Percentiles rank a stretch among this genome's conserved stretches.
These are phyloP conservation scores for Lentinula detonsa DNA, from an alignment of 768 basidiomycete species.

Conservation along the genomic window DNA sequence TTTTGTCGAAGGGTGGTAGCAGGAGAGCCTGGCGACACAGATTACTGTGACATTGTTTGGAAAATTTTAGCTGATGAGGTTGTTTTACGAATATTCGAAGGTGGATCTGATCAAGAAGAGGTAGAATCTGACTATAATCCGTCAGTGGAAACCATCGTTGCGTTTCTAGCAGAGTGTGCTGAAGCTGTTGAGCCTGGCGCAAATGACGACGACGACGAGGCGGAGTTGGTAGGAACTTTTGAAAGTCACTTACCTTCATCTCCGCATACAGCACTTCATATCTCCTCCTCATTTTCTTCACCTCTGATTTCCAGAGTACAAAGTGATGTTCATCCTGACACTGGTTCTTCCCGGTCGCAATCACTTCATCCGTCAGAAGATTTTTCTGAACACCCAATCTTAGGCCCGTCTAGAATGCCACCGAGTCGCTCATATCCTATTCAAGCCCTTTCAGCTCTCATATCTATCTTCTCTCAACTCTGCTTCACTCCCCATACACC, in stretches of 20 bases:
- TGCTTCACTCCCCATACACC: constrained; percentile 62
- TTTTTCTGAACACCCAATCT: constrained; percentile 20
- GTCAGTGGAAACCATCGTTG: constrained; percentile 22
- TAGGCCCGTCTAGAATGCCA: constrained; percentile 16
- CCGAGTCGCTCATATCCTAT: constrained; percentile 33
- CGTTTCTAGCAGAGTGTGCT: constrained; percentile 28
- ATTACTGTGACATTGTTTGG: constrained; percentile 42
- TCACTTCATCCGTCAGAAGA: constrained; percentile 41
- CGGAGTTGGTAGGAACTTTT: constrained; percentile 32
- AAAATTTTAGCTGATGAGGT: constrained; percentile 65
- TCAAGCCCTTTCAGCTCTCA: constrained; percentile 56
- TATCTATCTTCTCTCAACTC: constrained; percentile 64
- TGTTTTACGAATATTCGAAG: constrained; percentile 48
- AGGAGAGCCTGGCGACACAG: constrained; percentile 23
- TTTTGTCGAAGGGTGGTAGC: constrained; percentile 34
- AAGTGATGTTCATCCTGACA: constrained; percentile 51
- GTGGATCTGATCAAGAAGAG: background rate
- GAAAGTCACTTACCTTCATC: constrained; percentile 32
- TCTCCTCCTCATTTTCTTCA: constrained; percentile 24
- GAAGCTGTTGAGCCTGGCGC: constrained; percentile 25
- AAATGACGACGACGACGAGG: constrained; percentile 37
- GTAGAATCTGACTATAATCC: background rate
- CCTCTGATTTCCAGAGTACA: constrained; percentile 55
- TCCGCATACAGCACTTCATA: background rate
- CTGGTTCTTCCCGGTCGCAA: constrained; percentile 64